Conservation (phyloP, 805 yeast genomes). For the Peterozyma toletana region DNA sequence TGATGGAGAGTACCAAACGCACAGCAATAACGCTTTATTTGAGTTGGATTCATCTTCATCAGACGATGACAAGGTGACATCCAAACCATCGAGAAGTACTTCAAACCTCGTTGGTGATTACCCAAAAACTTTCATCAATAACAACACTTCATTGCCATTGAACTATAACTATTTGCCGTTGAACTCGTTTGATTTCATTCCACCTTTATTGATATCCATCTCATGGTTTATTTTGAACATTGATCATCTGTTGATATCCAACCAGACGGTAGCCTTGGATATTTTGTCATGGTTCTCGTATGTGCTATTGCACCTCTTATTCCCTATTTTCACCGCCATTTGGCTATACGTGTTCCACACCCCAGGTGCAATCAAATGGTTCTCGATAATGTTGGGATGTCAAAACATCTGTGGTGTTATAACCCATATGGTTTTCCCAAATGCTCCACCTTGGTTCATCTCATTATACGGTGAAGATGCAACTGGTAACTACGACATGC, state of each 20-base stretch:
- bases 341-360: constrained; percentile 62
- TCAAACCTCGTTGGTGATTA: neutral
- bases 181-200: constrained; percentile 20
- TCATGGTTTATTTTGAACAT: constrained; percentile 46
- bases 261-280: constrained; percentile 40
- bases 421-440: constrained; percentile 59
- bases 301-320: constrained; percentile 53
- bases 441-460: constrained; percentile 72
- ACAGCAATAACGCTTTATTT: neutral
- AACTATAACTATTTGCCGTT: constrained; percentile 11
- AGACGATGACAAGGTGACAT: neutral
- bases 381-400: constrained; percentile 46
- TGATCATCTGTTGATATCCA: constrained; percentile 26
- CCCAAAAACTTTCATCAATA: neutral
- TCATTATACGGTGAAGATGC: constrained; percentile 52
- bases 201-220: constrained; percentile 31
- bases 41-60: neutral
- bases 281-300: constrained; percentile 55
- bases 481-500: constrained; percentile 51
- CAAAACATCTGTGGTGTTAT: constrained; percentile 54
- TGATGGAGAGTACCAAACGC: neutral
- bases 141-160: neutral
- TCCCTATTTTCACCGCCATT: constrained; percentile 53
- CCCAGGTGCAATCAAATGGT: constrained; percentile 52
- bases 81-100: neutral